Base-by-base conservation (phyloP, 2,329 filamentous ascomycete species). In the Scytalidium lignicola region DNA sequence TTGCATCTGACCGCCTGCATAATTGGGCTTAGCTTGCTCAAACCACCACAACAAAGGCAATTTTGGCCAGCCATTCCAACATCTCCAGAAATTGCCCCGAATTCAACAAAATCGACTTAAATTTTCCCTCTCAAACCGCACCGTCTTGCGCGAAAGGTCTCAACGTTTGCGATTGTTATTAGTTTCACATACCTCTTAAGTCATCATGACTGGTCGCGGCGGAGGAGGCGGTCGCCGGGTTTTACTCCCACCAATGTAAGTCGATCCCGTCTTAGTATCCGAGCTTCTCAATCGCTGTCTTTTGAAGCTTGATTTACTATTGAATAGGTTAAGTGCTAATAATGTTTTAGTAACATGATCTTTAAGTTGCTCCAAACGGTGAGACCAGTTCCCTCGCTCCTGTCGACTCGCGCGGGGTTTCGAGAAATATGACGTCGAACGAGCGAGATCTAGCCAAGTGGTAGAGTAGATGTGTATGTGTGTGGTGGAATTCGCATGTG, bases 321-420 rank as follows among this genome's bases (percentile, higher is more conserved):
- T 32, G 4, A 39, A 43, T n/a, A n/a, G 13, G 41, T 22, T 12
- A 44, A 17, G 5, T 8, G 20, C 80, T 78, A 37, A 83, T 82
- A 7, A 17, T 37, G n/a, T 17, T 37, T 13, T 37, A 37, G 32
- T 74, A 91, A 93, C 72, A 90, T 90, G 70, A 92, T 93, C 68
- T 93, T 93, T 82, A 95, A 93, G 76, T 85, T 96, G 37, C 80
- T 97, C 9, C 91, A 85, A 17, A 37, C 32, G 5, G 32, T 37
- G n/a, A 37, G 63, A 73, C 70, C 55, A 62, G 22, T 37, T 37
- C 15, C 32, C 32, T 15, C 15, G 10, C 8, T 15, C 15, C n/a
- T 17, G 4, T 37, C 32, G 15, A 37, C 32, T 5, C 15, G 32
- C 26, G 26, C 5, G 54, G 62, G 32, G 8, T 8, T 66, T 62